A percentile compares a stretch with the other conserved stretches of the same genome.
Evolutionary conservation across 2,329 filamentous ascomycete genomes (phyloP).

Genomic region (Volutella citrinella): DNA sequence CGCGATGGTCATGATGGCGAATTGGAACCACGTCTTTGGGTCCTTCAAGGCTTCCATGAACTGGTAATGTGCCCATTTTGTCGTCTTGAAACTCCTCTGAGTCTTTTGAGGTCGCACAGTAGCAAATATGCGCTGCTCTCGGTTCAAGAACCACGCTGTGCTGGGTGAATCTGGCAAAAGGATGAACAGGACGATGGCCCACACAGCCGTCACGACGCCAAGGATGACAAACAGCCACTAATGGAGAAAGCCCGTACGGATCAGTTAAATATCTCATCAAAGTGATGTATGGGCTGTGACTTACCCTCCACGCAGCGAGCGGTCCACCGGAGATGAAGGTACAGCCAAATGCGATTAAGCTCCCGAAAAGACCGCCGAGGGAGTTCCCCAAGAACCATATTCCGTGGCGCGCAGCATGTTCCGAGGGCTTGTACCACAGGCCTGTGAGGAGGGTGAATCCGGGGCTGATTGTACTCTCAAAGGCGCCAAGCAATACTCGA

Average conservation of each 20-base stretch:
- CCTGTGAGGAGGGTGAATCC: not conserved
- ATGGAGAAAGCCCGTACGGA: no score
- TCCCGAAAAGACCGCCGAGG: not conserved
- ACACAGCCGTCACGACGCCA: slow-evolving; percentile 1
- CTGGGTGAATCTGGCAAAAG: not conserved
- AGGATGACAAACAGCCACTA: slow-evolving; percentile 4
- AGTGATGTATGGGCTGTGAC: not conserved
- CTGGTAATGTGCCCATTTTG: not conserved
- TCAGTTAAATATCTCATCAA: not conserved
- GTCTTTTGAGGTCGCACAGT: not conserved
- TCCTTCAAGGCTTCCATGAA: not conserved
- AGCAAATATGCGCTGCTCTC: not conserved
- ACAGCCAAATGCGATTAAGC: not conserved
- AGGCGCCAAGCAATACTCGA: not conserved
- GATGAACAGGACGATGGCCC: slow-evolving; percentile 2
- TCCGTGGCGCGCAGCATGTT: slow-evolving; percentile 1
- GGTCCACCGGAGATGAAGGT: slow-evolving; percentile 1
- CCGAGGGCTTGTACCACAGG: slow-evolving; percentile 2
- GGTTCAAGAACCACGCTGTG: not conserved
- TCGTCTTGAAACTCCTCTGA: not conserved
- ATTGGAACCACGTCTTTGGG: not conserved
- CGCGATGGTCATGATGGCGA: not conserved
- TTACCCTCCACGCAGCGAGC: slow-evolving; percentile 2
- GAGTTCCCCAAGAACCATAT: slow-evolving; percentile 4
- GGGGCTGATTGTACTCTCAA: slow-evolving; percentile 1